Base-by-base conservation (phyloP, 306 rosid species). In the Rubus parviflorus region DNA sequence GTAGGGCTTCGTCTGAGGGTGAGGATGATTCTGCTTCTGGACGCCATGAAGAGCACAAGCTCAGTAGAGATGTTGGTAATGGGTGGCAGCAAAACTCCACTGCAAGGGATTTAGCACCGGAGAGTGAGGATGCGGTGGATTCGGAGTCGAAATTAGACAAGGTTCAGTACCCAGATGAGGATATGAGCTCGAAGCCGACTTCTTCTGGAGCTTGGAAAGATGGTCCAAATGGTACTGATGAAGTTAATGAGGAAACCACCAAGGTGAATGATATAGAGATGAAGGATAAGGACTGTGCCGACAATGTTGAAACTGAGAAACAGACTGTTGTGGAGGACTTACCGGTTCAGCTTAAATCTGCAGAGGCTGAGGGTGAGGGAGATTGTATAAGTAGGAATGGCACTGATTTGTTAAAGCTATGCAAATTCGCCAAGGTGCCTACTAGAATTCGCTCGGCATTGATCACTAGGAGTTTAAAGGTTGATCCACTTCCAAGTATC, bases 381-480 rank as follows among this genome's bases (percentile, higher is more conserved):
- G 77, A 73, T 80, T 58, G 78, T 77, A 79, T 85, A 35, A 74
- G 77, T 66, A 77, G 78, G 74, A 85, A 3, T 77, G 80, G 76
- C 48, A 76, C 83, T 75, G 90, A 92, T 88, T 86, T 92, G 45
- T 84, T 90, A 60, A 85, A 90, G 14, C 80, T 87, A 0, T 89
- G 94, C 81, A 89, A 87, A 70, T 90, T 85, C 79, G 85, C 87
- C 40, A 92, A 90, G 91, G 91, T 90, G 63, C 98, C 98, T 72
- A 92, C 98, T 20, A 90, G 79, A 82, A 89, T 75, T 1, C 97
- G 98, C 66, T 88, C 97, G 56, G 85, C 92, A 47, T 77, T 87
- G 84, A 60, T 81, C 5, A 70, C 70, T 61, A 94, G 82, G 86
- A 74, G 63, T 85, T 68, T 81, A 72, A 90, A 89, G 86, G 83